A percentile compares a stretch with the other conserved stretches of the same genome.
phyloP scores from a whole-genome alignment of 768 basidiomycete genomes.

The Suillus subaureus region DNA sequence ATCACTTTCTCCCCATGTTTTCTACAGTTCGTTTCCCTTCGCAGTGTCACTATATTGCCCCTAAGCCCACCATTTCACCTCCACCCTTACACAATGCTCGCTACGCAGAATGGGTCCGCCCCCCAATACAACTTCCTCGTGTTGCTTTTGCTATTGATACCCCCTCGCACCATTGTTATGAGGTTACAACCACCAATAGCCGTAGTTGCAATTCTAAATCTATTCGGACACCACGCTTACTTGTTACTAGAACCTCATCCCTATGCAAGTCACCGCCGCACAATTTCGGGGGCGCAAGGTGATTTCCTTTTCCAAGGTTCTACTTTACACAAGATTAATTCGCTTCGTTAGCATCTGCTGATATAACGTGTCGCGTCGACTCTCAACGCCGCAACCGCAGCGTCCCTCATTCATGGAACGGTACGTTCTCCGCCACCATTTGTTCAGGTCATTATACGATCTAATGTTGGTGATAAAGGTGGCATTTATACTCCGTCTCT shows the following conservation, averaged over 20 bases:
- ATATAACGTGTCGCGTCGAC: background rate
- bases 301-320: background rate
- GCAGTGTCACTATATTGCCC: background rate
- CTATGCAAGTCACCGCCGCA: background rate
- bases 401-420: background rate
- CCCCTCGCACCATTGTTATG: background rate
- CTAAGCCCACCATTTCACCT: background rate
- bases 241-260: background rate
- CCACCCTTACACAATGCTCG: constrained; percentile 1
- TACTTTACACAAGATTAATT: too few species aligned
- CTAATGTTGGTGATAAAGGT: background rate
- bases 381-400: background rate
- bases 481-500: background rate
- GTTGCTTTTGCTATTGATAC: background rate
- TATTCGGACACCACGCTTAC: background rate
- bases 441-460: background rate
- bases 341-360: background rate
- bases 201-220: background rate
- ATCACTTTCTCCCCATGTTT: background rate
- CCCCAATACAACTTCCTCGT: constrained; percentile 1
- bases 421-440: background rate
- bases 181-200: background rate
- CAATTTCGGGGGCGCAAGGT: background rate
- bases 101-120: background rate
- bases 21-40: background rate